phyloP scores from a whole-genome alignment of 2,329 filamentous ascomycete species.

The Nigrospora osmanthi region DNA sequence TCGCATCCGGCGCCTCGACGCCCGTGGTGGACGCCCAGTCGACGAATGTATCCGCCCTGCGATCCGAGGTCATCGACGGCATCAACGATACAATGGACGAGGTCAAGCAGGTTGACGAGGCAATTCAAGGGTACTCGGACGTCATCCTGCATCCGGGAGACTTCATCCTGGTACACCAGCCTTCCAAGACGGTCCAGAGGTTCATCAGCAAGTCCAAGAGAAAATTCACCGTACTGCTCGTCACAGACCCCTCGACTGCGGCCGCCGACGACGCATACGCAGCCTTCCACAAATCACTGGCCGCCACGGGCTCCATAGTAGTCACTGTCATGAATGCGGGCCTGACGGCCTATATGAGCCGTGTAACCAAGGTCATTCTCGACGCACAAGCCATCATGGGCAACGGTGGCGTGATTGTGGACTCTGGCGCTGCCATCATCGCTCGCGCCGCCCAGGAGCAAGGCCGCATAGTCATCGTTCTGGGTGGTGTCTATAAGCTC shows the following conservation, averaged over 20 bases:
- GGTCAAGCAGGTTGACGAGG: constrained; percentile 84
- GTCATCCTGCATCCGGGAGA: constrained; percentile 92
- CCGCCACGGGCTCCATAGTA: constrained; percentile 69
- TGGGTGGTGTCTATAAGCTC: constrained; percentile 89
- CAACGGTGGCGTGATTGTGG: constrained; percentile 78
- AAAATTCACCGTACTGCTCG: constrained; percentile 85
- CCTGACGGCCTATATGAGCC: constrained; percentile 88
- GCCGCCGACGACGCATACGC: constrained; percentile 33
- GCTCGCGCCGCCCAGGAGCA: constrained; percentile 78
- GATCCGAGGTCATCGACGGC: constrained; percentile 85
- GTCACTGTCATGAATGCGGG: constrained; percentile 80
- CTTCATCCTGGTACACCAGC: constrained; percentile 82
- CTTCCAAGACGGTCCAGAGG: constrained; percentile 78
- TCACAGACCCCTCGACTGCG: constrained; percentile 48
- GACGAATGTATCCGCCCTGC: constrained; percentile 58
- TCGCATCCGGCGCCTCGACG: constrained; percentile 40
- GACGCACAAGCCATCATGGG: constrained; percentile 81
- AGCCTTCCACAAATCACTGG: constrained; percentile 69
- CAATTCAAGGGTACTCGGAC: constrained; percentile 81
- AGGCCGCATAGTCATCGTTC: constrained; percentile 76
- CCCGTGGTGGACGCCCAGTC: constrained; percentile 29
- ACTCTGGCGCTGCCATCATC: constrained; percentile 75
- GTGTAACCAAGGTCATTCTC: constrained; percentile 91
- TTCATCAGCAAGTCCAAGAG: constrained; percentile 82
- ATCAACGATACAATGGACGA: constrained; percentile 97